phyloP scores from a whole-genome alignment of 2,329 filamentous ascomycete genomes.

The Sporothrix humicola region DNA sequence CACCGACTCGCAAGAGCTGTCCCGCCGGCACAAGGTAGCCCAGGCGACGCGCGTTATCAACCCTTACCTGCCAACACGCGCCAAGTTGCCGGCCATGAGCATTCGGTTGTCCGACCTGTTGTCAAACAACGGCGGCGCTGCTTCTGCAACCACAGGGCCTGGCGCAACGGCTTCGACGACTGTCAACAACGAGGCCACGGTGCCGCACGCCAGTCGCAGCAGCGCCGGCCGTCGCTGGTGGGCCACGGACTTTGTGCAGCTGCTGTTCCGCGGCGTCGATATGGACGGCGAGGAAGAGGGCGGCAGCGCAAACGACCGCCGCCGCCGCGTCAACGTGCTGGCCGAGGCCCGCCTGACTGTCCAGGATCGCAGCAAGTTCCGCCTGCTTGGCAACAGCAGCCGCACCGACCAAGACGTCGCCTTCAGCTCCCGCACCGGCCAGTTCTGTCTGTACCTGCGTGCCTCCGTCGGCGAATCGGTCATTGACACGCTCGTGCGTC shows the following conservation, averaged over 20 bases:
- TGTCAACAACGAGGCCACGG: not conserved
- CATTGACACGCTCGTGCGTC: conserved; percentile 62
- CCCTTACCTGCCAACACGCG: conserved; percentile 50
- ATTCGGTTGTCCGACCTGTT: conserved; percentile 56
- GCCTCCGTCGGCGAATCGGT: conserved; percentile 64
- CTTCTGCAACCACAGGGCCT: not conserved
- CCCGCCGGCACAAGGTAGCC: conserved; percentile 53
- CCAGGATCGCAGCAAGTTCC: conserved; percentile 59
- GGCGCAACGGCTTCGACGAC: conserved; percentile 30
- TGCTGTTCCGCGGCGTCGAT: conserved; percentile 61
- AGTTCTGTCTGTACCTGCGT: conserved; percentile 66
- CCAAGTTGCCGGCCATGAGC: conserved; percentile 56
- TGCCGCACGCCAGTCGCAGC: not conserved
- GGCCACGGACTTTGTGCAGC: conserved; percentile 64
- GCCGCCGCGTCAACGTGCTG: conserved; percentile 47
- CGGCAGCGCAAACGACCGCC: not conserved
- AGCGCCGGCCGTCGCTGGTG: conserved; percentile 48
- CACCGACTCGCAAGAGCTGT: conserved; percentile 56
- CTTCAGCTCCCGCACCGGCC: conserved; percentile 64
- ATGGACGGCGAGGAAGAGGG: conserved; percentile 45
- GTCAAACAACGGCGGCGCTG: not conserved
- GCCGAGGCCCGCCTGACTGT: conserved; percentile 63
- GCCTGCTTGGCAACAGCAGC: conserved; percentile 55
- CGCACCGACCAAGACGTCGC: conserved; percentile 63
- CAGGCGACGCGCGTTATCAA: conserved; percentile 45